These are phyloP conservation scores for Exserohilum turcica DNA, from an alignment of 2,329 filamentous ascomycete genomes.

Conservation along the genomic window DNA sequence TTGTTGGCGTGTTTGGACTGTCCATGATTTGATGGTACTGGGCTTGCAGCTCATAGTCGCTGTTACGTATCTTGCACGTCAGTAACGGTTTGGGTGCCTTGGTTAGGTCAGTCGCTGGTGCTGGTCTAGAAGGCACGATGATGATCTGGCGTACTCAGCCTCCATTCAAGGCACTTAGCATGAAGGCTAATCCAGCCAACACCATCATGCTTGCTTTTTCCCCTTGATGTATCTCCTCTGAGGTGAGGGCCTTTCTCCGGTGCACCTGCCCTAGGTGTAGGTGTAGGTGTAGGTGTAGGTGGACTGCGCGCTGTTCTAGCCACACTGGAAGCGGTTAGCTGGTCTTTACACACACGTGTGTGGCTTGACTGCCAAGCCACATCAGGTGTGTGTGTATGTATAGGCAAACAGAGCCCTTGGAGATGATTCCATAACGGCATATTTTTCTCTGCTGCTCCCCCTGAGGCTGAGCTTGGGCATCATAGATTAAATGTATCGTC, in stretches of 20 bases:
- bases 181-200: not conserved
- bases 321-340: conserved; percentile 8
- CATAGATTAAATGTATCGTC: not conserved
- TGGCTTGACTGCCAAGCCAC: not conserved
- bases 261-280: not conserved
- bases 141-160: not conserved
- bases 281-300: too few relatives aligned
- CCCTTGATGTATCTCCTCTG: not conserved
- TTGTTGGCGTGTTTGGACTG: not conserved
- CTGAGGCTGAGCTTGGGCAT: not conserved
- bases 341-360: not conserved
- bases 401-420: not conserved
- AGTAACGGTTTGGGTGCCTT: not conserved
- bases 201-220: not conserved
- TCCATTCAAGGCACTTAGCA: not conserved
- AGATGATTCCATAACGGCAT: not conserved
- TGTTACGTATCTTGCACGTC: not conserved
- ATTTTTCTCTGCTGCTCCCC: not conserved
- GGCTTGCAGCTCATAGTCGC: not conserved
- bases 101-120: not conserved
- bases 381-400: not conserved
- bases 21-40: not conserved
- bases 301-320: not conserved
- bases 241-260: not conserved
- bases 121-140: conserved; percentile 2